Percentiles rank a stretch among this genome's conserved stretches.
Conservation (phyloP, 352 stramenopile species). For the Phytopythium helicoides region DNA sequence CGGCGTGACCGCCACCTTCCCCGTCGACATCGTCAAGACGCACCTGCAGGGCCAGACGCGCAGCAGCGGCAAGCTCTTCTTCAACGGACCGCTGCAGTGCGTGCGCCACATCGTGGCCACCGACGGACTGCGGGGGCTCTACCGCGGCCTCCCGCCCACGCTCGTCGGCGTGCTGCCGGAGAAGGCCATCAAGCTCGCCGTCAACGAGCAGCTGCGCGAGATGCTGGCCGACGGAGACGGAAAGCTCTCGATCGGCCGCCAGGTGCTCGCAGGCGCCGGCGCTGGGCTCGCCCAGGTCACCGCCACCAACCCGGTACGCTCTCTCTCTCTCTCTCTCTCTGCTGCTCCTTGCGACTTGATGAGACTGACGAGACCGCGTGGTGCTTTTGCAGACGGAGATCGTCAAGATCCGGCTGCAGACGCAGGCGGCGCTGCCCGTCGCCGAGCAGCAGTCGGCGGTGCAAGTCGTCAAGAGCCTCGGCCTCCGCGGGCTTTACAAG, state of each 20-base stretch:
- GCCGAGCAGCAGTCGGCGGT: conserved; percentile 54
- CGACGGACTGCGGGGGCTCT: conserved; percentile 66
- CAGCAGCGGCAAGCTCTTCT: conserved; percentile 31
- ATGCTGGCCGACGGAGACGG: conserved; percentile 59
- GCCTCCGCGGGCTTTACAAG: conserved; percentile 84
- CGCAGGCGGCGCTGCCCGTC: conserved; percentile 67
- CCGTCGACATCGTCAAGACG: conserved; percentile 93
- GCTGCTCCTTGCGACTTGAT: no score
- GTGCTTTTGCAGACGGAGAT: conserved; percentile 71
- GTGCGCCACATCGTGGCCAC: conserved; percentile 71
- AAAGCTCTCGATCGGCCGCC: conserved; percentile 50
- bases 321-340: no score
- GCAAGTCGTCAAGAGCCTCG: conserved; percentile 68
- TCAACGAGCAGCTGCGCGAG: conserved; percentile 90
- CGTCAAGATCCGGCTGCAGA: conserved; percentile 91
- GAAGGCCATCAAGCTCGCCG: conserved; percentile 90
- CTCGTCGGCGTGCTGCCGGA: conserved; percentile 84
- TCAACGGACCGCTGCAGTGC: conserved; percentile 62
- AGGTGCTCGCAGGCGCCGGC: conserved; percentile 69
- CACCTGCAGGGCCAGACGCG: conserved; percentile 81
- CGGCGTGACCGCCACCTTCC: conserved; percentile 84
- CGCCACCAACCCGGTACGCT: conserved; percentile 81
- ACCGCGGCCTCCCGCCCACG: conserved; percentile 74
- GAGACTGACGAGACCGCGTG: not conserved
- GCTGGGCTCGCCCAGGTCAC: conserved; percentile 80